Percentiles rank a stretch among this genome's conserved stretches.
Evolutionary conservation across 257 asterid species (phyloP).

Genomic region (Solanum tarijense): DNA sequence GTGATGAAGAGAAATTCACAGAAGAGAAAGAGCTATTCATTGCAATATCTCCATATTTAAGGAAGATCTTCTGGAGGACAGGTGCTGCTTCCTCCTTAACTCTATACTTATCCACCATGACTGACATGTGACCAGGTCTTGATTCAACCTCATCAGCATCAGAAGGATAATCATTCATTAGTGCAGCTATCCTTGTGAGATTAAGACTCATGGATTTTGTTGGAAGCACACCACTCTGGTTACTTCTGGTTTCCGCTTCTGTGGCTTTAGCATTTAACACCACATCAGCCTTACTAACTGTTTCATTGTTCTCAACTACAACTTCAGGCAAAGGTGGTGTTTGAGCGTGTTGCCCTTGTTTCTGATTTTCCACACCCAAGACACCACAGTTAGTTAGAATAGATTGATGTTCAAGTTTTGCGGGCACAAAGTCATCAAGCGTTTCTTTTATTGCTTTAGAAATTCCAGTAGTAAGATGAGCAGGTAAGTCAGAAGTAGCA

Average conservation of each 20-base stretch:
- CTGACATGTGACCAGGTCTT: neutral
- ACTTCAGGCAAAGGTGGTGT: neutral
- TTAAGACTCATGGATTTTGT: neutral
- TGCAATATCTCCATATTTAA: conserved; percentile 8
- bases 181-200: neutral
- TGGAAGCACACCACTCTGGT: neutral
- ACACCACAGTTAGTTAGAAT: neutral
- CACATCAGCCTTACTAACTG: neutral
- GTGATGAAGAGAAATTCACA: neutral
- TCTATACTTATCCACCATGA: neutral
- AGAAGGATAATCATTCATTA: neutral
- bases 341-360: neutral
- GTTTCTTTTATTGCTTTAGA: neutral
- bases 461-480: neutral
- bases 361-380: neutral
- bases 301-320: neutral
- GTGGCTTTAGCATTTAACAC: neutral
- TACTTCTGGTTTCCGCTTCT: neutral
- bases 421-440: neutral
- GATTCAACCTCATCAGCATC: conserved; percentile 7
- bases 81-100: conserved; percentile 8
- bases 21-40: neutral
- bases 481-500: neutral
- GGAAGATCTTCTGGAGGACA: neutral
- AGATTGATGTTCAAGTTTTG: neutral